Evolutionary conservation across 345 rosid genomes (phyloP).

Genomic region (Turnera subulata): DNA sequence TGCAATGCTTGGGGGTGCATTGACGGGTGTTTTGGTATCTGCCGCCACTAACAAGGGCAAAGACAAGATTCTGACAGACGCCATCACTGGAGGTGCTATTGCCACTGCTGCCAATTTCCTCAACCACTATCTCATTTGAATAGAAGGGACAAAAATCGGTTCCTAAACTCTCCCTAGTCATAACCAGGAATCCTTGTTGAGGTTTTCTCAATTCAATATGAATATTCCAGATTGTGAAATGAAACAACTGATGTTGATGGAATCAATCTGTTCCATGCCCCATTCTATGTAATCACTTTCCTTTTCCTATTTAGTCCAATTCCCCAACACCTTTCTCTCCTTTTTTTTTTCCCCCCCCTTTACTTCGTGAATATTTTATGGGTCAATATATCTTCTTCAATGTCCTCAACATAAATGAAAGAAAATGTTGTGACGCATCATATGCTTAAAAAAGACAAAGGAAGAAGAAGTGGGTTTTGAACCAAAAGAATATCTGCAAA

Average conservation of each 20-base stretch:
- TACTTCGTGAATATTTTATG: too few species aligned
- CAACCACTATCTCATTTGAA: slow-evolving; percentile 39
- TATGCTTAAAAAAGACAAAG: too few species aligned
- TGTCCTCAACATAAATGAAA: too few species aligned
- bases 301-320: not conserved
- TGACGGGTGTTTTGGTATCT: slow-evolving; percentile 69
- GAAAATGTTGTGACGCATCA: too few species aligned
- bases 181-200: too few species aligned
- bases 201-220: too few species aligned
- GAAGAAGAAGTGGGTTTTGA: too few species aligned
- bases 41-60: slow-evolving; percentile 40
- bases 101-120: slow-evolving; percentile 83
- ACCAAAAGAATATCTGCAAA: too few species aligned
- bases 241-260: not conserved
- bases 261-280: not conserved
- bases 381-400: too few species aligned
- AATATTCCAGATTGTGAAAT: not conserved
- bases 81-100: slow-evolving; percentile 72
- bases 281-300: not conserved
- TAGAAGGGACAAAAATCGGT: not conserved
- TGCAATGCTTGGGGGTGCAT: slow-evolving; percentile 80
- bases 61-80: slow-evolving; percentile 56
- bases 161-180: too few species aligned
- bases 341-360: too few species aligned
- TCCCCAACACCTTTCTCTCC: too few species aligned